Conservation (phyloP, 495 filamentous ascomycete genomes). For the Echria macrotheca region DNA sequence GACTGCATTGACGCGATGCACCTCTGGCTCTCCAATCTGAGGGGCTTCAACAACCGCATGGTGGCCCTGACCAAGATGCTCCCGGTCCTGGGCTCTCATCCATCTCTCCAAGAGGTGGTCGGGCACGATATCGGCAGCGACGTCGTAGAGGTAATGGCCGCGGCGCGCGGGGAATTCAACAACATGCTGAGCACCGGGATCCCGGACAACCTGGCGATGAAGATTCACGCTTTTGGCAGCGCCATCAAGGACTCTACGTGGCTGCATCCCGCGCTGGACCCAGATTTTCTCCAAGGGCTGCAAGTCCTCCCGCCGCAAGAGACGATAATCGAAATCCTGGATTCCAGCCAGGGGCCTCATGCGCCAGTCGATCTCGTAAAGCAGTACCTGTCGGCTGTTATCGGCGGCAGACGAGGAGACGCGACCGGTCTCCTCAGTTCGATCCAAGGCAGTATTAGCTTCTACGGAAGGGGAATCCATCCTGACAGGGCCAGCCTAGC, state of each 20-base stretch:
- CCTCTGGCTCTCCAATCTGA: conserved; percentile 4
- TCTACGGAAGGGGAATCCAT: conserved; percentile 7
- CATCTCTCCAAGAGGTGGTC: conserved; percentile 3
- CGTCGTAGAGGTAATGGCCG: conserved; percentile 5
- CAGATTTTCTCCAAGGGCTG: conserved; percentile 4
- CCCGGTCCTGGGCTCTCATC: conserved; percentile 1
- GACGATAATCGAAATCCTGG: conserved; percentile 12
- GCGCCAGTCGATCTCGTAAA: not conserved
- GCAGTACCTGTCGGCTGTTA: conserved; percentile 9
- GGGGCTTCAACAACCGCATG: conserved; percentile 15
- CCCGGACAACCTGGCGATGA: conserved; percentile 15
- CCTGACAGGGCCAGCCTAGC: conserved; percentile 11
- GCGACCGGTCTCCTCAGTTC: conserved; percentile 2
- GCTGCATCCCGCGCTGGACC: conserved; percentile 4
- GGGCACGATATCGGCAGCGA: conserved; percentile 8
- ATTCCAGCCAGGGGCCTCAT: conserved; percentile 3
- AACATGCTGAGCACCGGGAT: conserved; percentile 3
- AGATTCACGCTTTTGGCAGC: conserved; percentile 11
- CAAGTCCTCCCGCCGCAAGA: conserved; percentile 10
- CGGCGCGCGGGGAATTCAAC: conserved; percentile 10
- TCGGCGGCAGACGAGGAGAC: conserved; percentile 11
- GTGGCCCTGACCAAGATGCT: conserved; percentile 14
- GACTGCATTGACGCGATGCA: conserved; percentile 7
- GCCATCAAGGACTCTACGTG: conserved; percentile 10
- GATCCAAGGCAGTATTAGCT: conserved; percentile 8